These are phyloP conservation scores for Candida fluviatilis DNA, from an alignment of 805 yeast species.

Conservation along the genomic window DNA sequence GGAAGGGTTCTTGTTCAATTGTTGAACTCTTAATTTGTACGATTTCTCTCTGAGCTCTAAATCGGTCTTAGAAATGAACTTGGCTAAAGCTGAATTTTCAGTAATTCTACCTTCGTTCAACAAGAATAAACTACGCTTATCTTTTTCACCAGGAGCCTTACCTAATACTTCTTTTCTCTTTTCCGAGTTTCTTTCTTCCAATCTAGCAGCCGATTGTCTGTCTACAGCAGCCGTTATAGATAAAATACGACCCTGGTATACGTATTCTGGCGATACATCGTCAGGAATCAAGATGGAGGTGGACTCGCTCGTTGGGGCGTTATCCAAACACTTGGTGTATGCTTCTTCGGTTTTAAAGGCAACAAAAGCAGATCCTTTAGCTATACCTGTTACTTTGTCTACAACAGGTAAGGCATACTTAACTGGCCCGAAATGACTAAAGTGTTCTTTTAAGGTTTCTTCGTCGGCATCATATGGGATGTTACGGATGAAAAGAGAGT, in stretches of 20 bases:
- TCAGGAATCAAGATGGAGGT: conserved; percentile 80
- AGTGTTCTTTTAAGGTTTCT: conserved; percentile 75
- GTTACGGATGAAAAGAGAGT: conserved; percentile 82
- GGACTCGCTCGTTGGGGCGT: conserved; percentile 69
- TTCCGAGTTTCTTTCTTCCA: conserved; percentile 68
- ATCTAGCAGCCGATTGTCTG: conserved; percentile 70
- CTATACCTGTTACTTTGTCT: conserved; percentile 79
- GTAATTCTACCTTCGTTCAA: conserved; percentile 93
- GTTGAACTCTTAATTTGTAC: conserved; percentile 79
- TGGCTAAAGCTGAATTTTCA: conserved; percentile 73
- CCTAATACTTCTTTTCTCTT: conserved; percentile 77
- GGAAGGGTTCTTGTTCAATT: conserved; percentile 84
- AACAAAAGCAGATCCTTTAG: conserved; percentile 94
- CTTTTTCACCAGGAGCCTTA: conserved; percentile 73
- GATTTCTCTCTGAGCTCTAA: conserved; percentile 87
- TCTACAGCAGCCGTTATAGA: conserved; percentile 83
- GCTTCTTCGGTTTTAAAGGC: conserved; percentile 67
- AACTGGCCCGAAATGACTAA: conserved; percentile 77
- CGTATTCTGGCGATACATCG: conserved; percentile 85
- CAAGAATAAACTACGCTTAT: conserved; percentile 78
- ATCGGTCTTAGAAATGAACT: conserved; percentile 63
- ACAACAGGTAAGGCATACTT: conserved; percentile 91
- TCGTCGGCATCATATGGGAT: conserved; percentile 91
- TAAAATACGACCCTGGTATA: conserved; percentile 86
- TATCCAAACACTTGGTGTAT: conserved; percentile 61